Base-by-base conservation (phyloP, 1,284 basidiomycete genomes). In the Stygiomarasmius scandens region DNA sequence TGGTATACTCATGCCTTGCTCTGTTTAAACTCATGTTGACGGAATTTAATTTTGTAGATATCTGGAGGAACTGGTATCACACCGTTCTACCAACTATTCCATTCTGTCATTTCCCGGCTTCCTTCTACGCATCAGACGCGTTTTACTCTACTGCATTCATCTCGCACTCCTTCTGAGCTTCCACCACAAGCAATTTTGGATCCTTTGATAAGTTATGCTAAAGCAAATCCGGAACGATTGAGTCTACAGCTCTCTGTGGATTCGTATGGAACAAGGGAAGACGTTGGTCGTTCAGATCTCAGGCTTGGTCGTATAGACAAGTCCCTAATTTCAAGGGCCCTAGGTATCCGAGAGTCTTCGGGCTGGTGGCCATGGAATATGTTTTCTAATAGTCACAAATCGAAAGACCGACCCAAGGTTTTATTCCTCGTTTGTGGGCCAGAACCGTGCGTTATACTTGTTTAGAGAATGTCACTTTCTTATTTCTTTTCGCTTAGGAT, bases 41-140 rank as follows among this genome's bases (percentile, higher is more conserved):
- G 43, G 36, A 43, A 23, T 41, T 25, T 59, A 49, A 25, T 25
- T 32, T 47, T n/a, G 12, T 59, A 93, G 91, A 85, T 93, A 53
- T 92, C 89, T 44, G 91, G 91, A 41, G 91, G 91, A 27, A 93
- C 92, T 3, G 91, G 92, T 24, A 85, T 93, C 49, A 87, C 91
- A 12, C 91, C 91, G 5, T 92, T 92, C 65, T 84, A 84, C 66
- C 91, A 93, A 67, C 74, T 91, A 58, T 80, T 81, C 66, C 80
- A 78, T 67, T 70, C 67, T 27, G 62, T 77, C 41, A 77, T 80
- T 55, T 69, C 67, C 25, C 61, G 64, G 8, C 63, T 54, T 19
- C 64, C 71, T 24, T 53, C 65, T 8, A 46, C 59, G 14, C 58
- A 68, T 20, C 60, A 69, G 38, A 82, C 87, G 46, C 82, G 80